These are phyloP conservation scores for Dendrobium officinale DNA, from an alignment of 106 monocot genomes.

Conservation along the genomic window DNA sequence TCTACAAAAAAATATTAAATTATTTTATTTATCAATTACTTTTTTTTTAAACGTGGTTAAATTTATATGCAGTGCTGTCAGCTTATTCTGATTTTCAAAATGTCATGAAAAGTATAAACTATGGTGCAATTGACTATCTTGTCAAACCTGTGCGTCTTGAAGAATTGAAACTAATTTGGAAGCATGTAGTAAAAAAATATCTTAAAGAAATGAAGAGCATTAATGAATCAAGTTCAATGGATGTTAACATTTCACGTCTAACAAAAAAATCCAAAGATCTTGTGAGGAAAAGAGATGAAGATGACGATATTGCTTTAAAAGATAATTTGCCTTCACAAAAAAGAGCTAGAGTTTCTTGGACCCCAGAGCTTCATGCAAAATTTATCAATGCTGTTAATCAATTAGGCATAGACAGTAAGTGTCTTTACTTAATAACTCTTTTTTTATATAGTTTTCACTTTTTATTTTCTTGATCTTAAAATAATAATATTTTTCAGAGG, in stretches of 20 bases:
- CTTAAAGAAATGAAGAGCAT: slow-evolving; percentile 27
- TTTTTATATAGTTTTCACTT: background rate
- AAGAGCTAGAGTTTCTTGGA: slow-evolving; percentile 63
- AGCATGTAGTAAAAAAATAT: slow-evolving; percentile 60
- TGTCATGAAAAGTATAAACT: slow-evolving; percentile 66
- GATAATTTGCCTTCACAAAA: slow-evolving; percentile 38
- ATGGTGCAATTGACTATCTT: slow-evolving; percentile 72
- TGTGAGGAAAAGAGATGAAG: slow-evolving; percentile 52
- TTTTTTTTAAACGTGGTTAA: background rate
- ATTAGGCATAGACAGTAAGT: slow-evolving; percentile 58
- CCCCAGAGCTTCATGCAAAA: slow-evolving; percentile 49
- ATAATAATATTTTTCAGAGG: slow-evolving; percentile 15
- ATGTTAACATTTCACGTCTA: background rate
- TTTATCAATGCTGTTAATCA: slow-evolving; percentile 72
- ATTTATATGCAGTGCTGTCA: slow-evolving; percentile 55
- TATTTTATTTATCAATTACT: background rate
- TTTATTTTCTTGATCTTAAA: background rate
- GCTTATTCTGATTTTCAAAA: slow-evolving; percentile 35
- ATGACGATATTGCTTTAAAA: slow-evolving; percentile 29
- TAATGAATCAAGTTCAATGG: slow-evolving; percentile 11
- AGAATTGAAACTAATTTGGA: slow-evolving; percentile 67
- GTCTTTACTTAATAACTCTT: background rate
- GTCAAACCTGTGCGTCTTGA: slow-evolving; percentile 70
- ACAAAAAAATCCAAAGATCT: slow-evolving; percentile 53
- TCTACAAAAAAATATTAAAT: background rate